Evolutionary conservation across 805 yeast species (phyloP), one percentile per base, ranked within the genome.

Genomic region (Saccharomycopsis guyanensis): DNA sequence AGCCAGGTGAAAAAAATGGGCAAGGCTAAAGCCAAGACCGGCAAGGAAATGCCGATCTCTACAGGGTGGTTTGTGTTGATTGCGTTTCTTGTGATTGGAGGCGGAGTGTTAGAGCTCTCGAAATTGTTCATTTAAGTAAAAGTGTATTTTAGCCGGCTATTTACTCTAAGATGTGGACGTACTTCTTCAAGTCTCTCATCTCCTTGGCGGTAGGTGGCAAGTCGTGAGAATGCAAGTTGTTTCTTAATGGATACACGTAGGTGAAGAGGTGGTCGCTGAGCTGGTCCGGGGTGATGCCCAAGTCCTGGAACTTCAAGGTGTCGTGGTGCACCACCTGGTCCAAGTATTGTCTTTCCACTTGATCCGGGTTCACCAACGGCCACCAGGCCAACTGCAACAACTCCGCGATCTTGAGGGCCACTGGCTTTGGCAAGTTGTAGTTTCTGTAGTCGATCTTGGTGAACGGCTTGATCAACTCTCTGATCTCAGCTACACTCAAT

Each of bases 331-430:
- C 40, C 8, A 54, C 54, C 64, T 86, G 95, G 65, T 82, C 71
- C 49, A 82, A 71, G 57, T 75, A 71, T 64, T 79, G 78, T 67
- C 95, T 78, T 64, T 79, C 83, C 46, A 82, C 73, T 62, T 80
- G 80, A 63, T 86, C 95, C 23, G 85, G 76, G 57, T 79, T 82
- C 50, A 76, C 50, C 52, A 65, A 59, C 52, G 69, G 65, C 64
- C 70, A 62, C 74, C 75, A 71, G 48, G 70, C 58, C 38, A 55
- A 56, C 57, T 69, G 68, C 45, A 64, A 50, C 42, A 64, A 56
- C 33, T 62, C 58, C 23, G 76, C 58, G 54, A 64, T 54, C 27
- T 53, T 48, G 42, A 61, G 54, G 47, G 69, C 70, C 25, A 68
- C 37, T 1, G 60, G 57, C 58, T 68, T 66, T 56, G 60, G 74